Conservation (phyloP, 2,329 filamentous ascomycete species). For the Nigrospora osmanthi region DNA sequence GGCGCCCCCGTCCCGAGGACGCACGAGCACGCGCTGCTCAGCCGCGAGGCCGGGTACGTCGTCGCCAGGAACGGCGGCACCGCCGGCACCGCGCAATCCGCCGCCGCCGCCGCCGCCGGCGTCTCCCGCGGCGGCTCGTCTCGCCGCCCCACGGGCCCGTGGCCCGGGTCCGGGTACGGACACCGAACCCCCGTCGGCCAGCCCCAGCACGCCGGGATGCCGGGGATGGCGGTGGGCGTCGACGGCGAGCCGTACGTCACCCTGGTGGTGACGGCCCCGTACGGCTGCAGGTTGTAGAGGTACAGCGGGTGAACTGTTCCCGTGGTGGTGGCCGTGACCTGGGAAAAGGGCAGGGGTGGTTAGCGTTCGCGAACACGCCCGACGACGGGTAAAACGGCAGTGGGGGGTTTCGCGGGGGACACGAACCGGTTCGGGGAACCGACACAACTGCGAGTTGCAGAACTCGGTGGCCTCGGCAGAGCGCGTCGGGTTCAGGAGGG, state of each 20-base stretch:
- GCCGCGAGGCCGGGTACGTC: not conserved
- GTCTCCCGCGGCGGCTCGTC: not conserved
- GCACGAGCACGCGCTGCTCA: not conserved
- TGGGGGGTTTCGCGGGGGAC: no score
- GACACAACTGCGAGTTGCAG: not conserved
- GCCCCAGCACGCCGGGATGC: not conserved
- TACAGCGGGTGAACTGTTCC: not conserved
- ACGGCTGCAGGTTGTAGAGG: not conserved
- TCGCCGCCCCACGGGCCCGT: slow-evolving; percentile 12
- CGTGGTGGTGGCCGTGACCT: not conserved
- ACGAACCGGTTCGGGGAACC: not conserved
- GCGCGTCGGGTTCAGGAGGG: not conserved
- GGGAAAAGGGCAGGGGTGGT: not conserved
- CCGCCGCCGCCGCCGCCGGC: not conserved
- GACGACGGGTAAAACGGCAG: no score
- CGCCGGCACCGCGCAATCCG: not conserved
- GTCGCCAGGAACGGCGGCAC: not conserved
- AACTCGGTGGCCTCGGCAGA: not conserved
- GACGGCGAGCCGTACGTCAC: not conserved
- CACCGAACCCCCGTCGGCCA: not conserved
- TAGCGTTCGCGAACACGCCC: not conserved
- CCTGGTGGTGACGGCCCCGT: not conserved
- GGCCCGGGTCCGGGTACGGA: slow-evolving; percentile 12
- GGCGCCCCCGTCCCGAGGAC: not conserved
- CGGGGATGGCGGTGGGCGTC: not conserved